Base-by-base conservation (phyloP, 768 basidiomycete genomes). In the Vishniacozyma victoriae region DNA sequence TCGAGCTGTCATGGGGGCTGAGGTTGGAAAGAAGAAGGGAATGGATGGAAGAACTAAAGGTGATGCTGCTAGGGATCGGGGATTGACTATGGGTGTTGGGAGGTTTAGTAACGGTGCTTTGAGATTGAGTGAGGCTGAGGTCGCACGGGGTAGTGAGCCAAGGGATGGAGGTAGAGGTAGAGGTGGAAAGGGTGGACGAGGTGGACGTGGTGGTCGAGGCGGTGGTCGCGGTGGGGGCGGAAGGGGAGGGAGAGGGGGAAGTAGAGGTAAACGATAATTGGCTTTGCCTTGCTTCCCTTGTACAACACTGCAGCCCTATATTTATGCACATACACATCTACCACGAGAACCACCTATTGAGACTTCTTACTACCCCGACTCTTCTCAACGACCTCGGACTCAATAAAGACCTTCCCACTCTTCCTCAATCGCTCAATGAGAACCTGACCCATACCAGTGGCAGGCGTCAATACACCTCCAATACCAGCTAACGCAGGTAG, bases 381-480 rank as follows among this genome's bases (percentile, higher is more conserved):
- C 6, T 19, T 7, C 18, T 22, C 46, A 3, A 49, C 25, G 3
- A 60, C 42, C 48, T 55, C 52, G 26, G 54, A 60, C 36, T 50
- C 38, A n/a, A 62, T 44, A 18, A 35, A 41, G 29, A 59, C 52
- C 27, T 49, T 54, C 3, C 80, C 82, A 6, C 77, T 80, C 18
- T 72, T 74, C 50, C 79, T 77, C 53, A 95, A 67, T 16, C 91
- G 76, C 55, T 79, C 77, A 27, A 90, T 74, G 29, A 92, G 70
- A 5, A 81, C 79, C 51, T 86, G 81, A 14, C 90, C 91, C 48
- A 93, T 78, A 1, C 86, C 91, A 3, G 80, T 81, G 71, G 84
- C 80, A 0, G 91, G 84, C 1, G 92, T 96, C 41, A 95, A 74
- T 2, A 91, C 72, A 1, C 92, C 91, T 12, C 90, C 91, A 38